Percentiles rank a stretch among this genome's conserved stretches.
These are phyloP conservation scores for Ogataea salicorniae DNA, from an alignment of 805 yeast species.

Conservation along the genomic window DNA sequence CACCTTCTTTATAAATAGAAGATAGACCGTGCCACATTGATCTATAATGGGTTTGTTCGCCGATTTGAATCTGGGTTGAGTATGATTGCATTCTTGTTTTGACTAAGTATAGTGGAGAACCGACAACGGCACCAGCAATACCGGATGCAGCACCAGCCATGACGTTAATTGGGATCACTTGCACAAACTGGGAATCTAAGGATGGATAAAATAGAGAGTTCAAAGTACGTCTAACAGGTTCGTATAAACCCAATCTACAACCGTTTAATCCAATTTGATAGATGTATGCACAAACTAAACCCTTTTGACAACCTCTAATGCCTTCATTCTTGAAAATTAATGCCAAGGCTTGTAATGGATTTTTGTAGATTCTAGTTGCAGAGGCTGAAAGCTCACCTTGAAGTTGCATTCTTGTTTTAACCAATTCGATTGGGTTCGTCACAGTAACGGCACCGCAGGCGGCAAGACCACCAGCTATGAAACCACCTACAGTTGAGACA, in stretches of 20 bases:
- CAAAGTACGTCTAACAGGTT: conserved; percentile 65
- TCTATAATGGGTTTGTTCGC: conserved; percentile 87
- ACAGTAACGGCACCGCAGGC: conserved; percentile 98
- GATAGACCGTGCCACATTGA: conserved; percentile 63
- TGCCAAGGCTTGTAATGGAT: conserved; percentile 78
- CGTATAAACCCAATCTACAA: conserved; percentile 90
- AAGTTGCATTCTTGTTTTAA: conserved; percentile 93
- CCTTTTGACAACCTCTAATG: conserved; percentile 80
- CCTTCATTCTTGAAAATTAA: conserved; percentile 80
- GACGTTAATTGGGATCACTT: conserved; percentile 58
- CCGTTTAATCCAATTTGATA: conserved; percentile 93
- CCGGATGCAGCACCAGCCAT: conserved; percentile 81
- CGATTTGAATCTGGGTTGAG: conserved; percentile 60
- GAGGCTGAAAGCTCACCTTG: conserved; percentile 81
- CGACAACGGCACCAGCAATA: conserved; percentile 79
- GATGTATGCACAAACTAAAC: conserved; percentile 80
- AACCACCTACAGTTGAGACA: conserved; percentile 69
- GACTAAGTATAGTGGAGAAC: conserved; percentile 87
- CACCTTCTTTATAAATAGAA: conserved; percentile 60
- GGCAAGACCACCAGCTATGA: conserved; percentile 86
- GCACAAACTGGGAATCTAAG: conserved; percentile 42
- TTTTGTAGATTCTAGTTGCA: conserved; percentile 54
- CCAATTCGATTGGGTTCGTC: conserved; percentile 92
- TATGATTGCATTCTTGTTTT: conserved; percentile 97
- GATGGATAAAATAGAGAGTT: conserved; percentile 53